Evolutionary conservation across 768 basidiomycete species (phyloP), one percentile per base, ranked within the genome.

Genomic region (Aureoboletus auriporus): DNA sequence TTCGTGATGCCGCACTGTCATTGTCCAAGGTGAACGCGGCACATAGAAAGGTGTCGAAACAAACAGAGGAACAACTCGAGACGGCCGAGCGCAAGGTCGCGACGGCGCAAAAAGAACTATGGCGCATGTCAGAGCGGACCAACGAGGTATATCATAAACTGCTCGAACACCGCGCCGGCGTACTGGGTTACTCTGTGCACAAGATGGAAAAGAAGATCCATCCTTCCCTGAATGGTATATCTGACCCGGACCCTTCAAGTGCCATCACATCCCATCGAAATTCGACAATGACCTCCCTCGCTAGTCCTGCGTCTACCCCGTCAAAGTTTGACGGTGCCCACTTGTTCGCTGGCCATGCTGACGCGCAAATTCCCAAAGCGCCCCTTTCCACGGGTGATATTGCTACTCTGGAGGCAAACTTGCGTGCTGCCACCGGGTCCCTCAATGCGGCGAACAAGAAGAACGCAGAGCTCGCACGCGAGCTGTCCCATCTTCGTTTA

Each of bases 281-380:
- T 49, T 75, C 79, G 3, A 68, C 76, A 14, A 69, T 78, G 57
- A 82, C 78, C 56, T 78, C 80, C 0, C 66, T 69, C 17, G 69
- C 72, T 26, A 76, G 74, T 39, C 52, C 66, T 12, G 66, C 71
- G 3, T 70, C 75, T 1, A 66, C 75, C 11, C 69, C 78, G 6
- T 69, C 75, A n/a, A 80, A 79, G 34, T 93, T 93, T 62, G 88
- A 89, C 46, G 89, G 89, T 11, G 81, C 85, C 0, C 89, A 92
- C 69, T 73, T 93, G 45, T 92, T 92, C 54, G 88, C 92, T 0
- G 90, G 91, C 0, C 86, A 92, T 55, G 80, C 78, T 4, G 76
- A 82, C 38, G 77, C 87, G 5, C 69, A 86, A 14, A 70, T 86
- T 0, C 70, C 70, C 28, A 65, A 73, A 36, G 71, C 72, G 4